Evolutionary conservation across 768 basidiomycete genomes (phyloP), one percentile per base, ranked within the genome.

Genomic region (Suillus ampliporus): DNA sequence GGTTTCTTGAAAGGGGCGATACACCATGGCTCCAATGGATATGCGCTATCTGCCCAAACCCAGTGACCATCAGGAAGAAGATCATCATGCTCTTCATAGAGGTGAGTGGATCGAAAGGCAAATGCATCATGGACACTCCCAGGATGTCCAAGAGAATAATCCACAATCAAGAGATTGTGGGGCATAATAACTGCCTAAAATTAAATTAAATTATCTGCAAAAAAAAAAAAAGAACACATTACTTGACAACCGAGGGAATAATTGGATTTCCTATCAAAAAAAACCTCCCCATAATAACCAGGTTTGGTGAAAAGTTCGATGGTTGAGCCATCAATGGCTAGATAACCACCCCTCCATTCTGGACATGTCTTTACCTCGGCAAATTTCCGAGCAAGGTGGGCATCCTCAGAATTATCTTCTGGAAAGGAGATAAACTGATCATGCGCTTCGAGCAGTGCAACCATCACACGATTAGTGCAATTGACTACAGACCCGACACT

Each of bases 241-340:
- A 68, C 68, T 57, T 65, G 68, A 31, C 35, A 58, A 59, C 65
- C 47, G 1, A 62, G 13, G 37, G 67, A 69, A 47, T 69, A 69
- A 23, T 64, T 51, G 19, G 63, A 60, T 52, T 60, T 61, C 53
- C 62, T 65, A 54, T 69, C 67, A 64, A 64, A 68, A 21, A 48
- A 47, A 5, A n/a, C 35, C 34, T 60, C 44, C 19, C 58, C 58
- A 37, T 38, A 14, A 17, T 35, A 47, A 47, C 47, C 58, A 60
- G 58, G 58, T 47, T 51, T 60, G 17, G 26, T 26, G 59, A 65
- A 70, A 7, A 60, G 34, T 13, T 26, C 13, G 21, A 60, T 4
- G 4, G 44, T 47, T 14, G 79, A 80, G 2, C 80, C 78, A 66
- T 81, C 79, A 48, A 79, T 75, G 48, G 79, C 60, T 44, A 71